Evolutionary conservation across 1,284 basidiomycete genomes (phyloP), one percentile per base, ranked within the genome.

Genomic region (Ustilago trichophora): DNA sequence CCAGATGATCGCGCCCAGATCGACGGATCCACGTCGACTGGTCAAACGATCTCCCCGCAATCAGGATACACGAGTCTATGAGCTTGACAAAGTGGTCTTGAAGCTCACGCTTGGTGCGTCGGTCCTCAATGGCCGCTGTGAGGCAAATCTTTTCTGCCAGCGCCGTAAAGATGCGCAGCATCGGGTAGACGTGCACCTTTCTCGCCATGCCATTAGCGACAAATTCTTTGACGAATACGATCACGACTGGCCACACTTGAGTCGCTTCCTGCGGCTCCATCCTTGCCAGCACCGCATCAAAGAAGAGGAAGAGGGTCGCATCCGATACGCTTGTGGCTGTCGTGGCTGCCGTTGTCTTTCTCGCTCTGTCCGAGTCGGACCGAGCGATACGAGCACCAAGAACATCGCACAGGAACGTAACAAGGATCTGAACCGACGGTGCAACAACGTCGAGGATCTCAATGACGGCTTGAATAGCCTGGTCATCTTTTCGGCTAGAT

Each of bases 21-120:
- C 90, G 86, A 19, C 89, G 87, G 32, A 91, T 88, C 91, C 91
- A 92, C 25, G 88, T 89, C 12, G 88, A 87, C 58, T 88, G 86
- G 63, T 94, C 93, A 19, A 87, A 87, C 1, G 89, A 87, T 19
- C 89, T 86, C 2, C 89, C 88, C 4, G 91, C 87, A 55, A 92
- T 87, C 3, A 86, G 83, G 6, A 93, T 86, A 44, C 89, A 90
- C 3, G 88, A 85, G 73, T 99, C 96, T 9, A 93, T 85, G 0
- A 98, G 85, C 81, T 91, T 94, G 34, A 87, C 86, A 75, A 91
- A 94, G 0, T 87, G 89, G 58, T 98, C 95, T 86, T 95, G 93
- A 15, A 98, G 83, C 60, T 98, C 95, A 74, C 92, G 90, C n/a
- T 91, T 87, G 50, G 93, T 84, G 18, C 91, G 86, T 16, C 88